Evolutionary conservation across 2,329 filamentous ascomycete species (phyloP).

Genomic region (Graphilbum ipis-grandicollis): DNA sequence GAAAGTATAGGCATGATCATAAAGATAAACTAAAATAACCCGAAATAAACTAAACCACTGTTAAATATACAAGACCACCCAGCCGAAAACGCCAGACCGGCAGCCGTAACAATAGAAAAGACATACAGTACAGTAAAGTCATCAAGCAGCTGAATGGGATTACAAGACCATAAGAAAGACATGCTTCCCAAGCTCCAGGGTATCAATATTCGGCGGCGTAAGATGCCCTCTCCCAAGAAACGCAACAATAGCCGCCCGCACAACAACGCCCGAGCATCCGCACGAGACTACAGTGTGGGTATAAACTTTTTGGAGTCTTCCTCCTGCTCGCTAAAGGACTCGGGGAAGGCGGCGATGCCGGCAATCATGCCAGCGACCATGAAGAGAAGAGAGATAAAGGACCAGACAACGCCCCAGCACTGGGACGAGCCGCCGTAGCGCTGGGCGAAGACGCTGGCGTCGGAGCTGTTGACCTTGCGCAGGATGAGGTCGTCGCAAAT

Average conservation of each 20-base stretch:
- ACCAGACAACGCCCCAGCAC: conserved; percentile 71
- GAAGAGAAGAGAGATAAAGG: conserved; percentile 50
- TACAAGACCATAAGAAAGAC: too few relatives aligned
- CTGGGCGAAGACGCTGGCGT: conserved; percentile 64
- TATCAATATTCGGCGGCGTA: neutral
- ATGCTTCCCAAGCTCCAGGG: too few relatives aligned
- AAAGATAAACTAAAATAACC: too few relatives aligned
- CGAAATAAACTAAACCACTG: too few relatives aligned
- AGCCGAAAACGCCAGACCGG: too few relatives aligned
- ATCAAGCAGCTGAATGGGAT: too few relatives aligned
- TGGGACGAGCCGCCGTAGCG: conserved; percentile 63
- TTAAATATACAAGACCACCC: too few relatives aligned
- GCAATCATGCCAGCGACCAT: conserved; percentile 61
- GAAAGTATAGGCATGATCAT: neutral
- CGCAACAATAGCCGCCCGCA: too few relatives aligned
- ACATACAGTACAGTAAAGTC: too few relatives aligned
- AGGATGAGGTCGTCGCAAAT: conserved; percentile 72
- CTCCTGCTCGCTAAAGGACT: conserved; percentile 51
- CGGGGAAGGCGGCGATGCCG: conserved; percentile 57
- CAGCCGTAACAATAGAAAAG: too few relatives aligned
- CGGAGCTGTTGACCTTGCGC: conserved; percentile 63
- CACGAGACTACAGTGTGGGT: conserved; percentile 21
- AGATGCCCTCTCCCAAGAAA: too few relatives aligned
- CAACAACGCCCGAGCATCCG: too few relatives aligned
- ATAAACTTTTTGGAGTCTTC: conserved; percentile 52